Conservation (phyloP, 208 protist genomes). For the Trypanosoma scelopori region DNA sequence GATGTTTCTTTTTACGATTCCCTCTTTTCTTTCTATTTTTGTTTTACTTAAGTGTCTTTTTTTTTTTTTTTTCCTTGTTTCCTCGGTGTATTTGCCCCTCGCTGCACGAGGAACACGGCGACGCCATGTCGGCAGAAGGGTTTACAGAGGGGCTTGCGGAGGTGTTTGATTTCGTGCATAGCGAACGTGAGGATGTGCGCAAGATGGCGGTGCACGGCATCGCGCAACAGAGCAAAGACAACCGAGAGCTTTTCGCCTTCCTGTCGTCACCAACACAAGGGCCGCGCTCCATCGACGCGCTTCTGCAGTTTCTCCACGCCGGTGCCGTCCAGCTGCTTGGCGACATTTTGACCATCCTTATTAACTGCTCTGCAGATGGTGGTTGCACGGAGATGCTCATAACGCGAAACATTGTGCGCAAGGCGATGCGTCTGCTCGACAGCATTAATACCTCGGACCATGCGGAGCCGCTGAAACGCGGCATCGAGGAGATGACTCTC, state of each 20-base stretch:
- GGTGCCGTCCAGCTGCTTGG: conserved; percentile 50
- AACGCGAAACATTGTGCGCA: conserved; percentile 54
- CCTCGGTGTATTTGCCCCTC: not conserved
- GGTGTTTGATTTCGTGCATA: conserved; percentile 62
- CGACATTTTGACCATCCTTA: conserved; percentile 76
- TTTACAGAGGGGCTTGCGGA: conserved; percentile 70
- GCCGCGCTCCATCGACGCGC: conserved; percentile 38
- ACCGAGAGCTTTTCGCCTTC: conserved; percentile 48
- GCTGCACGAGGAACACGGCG: not conserved
- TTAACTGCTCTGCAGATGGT: conserved; percentile 80
- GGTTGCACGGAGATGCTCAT: conserved; percentile 74
- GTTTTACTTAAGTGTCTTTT: conserved; percentile 6
- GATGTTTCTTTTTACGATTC: conserved; percentile 4
- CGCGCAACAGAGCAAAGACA: conserved; percentile 79
- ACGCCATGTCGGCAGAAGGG: conserved; percentile 12
- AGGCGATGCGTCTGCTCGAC: conserved; percentile 80
- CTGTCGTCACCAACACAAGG: conserved; percentile 43
- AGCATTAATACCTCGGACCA: conserved; percentile 48
- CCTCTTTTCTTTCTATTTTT: no score
- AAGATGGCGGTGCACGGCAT: conserved; percentile 81
- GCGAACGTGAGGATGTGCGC: conserved; percentile 78
- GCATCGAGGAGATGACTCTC: conserved; percentile 74
- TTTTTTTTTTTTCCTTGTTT: conserved; percentile 6
- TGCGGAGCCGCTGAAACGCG: conserved; percentile 34
- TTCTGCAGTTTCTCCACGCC: conserved; percentile 66